A percentile compares a stretch with the other conserved stretches of the same genome.
Evolutionary conservation across 2,329 filamentous ascomycete genomes (phyloP).

Genomic region (Epicoccum nigrum): DNA sequence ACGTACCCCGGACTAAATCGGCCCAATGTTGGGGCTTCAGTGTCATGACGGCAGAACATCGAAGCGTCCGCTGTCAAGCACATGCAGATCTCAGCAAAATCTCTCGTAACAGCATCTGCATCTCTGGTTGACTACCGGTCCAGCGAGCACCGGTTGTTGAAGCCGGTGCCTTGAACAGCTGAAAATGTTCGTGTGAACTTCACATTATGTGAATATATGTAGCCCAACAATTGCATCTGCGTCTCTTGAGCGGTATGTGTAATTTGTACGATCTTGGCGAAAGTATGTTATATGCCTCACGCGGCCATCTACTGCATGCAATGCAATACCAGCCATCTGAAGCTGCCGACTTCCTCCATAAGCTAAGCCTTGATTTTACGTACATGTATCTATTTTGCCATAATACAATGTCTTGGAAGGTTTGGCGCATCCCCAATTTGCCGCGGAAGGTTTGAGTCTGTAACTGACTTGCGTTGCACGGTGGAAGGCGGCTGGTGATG

Average conservation of each 20-base stretch:
- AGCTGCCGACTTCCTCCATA: slow-evolving; percentile 15
- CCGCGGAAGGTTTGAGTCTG: slow-evolving; percentile 16
- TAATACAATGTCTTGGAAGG: slow-evolving; percentile 17
- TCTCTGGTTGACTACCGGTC: slow-evolving; percentile 7
- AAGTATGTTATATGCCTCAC: slow-evolving; percentile 3
- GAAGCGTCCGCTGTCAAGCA: slow-evolving; percentile 24
- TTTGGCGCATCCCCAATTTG: slow-evolving; percentile 19
- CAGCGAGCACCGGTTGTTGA: slow-evolving; percentile 8
- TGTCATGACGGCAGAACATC: slow-evolving; percentile 4
- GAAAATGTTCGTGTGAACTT: not conserved
- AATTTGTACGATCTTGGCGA: not conserved
- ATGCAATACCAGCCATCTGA: slow-evolving; percentile 16
- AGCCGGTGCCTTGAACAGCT: slow-evolving; percentile 16
- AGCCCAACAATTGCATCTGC: not conserved
- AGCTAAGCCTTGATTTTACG: slow-evolving; percentile 31
- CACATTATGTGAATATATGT: not conserved
- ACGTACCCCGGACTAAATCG: slow-evolving; percentile 27
- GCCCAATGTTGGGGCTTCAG: slow-evolving; percentile 13
- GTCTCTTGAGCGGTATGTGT: not conserved
- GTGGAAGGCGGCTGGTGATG: slow-evolving; percentile 23
- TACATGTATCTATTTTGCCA: slow-evolving; percentile 27
- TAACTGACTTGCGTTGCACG: slow-evolving; percentile 19
- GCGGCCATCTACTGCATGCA: slow-evolving; percentile 15
- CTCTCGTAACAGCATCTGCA: slow-evolving; percentile 34
- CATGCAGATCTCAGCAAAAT: slow-evolving; percentile 27